A percentile compares a stretch with the other conserved stretches of the same genome.
Conservation (phyloP, 2,329 filamentous ascomycete species). For the Alternaria sp. region DNA sequence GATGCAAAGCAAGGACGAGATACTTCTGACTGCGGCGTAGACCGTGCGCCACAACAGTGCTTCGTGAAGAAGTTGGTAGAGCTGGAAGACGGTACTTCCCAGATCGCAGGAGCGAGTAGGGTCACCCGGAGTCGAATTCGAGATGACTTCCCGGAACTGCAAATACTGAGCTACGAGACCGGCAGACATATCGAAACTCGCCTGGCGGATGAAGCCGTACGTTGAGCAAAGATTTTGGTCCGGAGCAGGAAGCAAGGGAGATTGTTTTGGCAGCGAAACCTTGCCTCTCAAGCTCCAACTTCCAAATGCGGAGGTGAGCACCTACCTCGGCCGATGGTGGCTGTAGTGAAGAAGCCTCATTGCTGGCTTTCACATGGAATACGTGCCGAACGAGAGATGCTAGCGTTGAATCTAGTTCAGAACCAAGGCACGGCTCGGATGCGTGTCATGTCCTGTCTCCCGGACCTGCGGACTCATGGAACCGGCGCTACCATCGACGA, state of each 20-base stretch:
- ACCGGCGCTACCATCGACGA: neutral
- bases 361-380: neutral
- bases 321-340: neutral
- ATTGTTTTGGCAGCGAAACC: neutral
- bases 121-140: slow-evolving; percentile 1
- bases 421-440: neutral
- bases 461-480: neutral
- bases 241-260: neutral
- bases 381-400: neutral
- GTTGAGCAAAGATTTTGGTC: neutral
- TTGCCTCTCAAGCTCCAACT: neutral
- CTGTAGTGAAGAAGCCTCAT: neutral
- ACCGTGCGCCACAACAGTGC: neutral
- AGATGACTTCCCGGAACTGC: slow-evolving; percentile 13
- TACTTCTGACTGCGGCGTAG: neutral
- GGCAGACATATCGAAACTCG: neutral
- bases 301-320: neutral
- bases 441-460: slow-evolving; percentile 2
- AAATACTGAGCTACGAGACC: slow-evolving; percentile 13
- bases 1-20: neutral
- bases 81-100: neutral
- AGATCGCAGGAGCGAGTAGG: neutral
- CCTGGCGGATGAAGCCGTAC: neutral
- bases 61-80: neutral
- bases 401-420: neutral